Evolutionary conservation across 179 eudicot genomes (phyloP), one percentile per base, ranked within the genome.

Genomic region (Silene noctiflora): DNA sequence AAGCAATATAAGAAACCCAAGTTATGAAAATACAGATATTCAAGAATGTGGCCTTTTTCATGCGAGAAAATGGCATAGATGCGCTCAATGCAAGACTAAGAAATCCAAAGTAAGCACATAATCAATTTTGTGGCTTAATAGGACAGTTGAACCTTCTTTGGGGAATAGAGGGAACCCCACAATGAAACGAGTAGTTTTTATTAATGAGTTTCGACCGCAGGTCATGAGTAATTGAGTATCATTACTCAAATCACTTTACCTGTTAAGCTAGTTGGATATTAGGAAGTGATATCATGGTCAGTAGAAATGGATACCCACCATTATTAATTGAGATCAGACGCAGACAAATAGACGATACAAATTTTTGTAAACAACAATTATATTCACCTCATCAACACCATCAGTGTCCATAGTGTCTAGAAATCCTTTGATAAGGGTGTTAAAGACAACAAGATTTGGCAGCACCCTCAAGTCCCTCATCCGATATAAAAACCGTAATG

Each of bases 331-430:
- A 39, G 11, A 39, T 39, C 11, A 8, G 46, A 8, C 2, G 46
- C 46, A 6, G 11, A 39, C 46, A 39, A 39, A 39, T 39, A 65
- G 71, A 67, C 51, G 33, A 67, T 67, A 16, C 46, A 67, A 31
- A 14, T 67, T 67, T 8, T 65, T 29, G 24, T 19, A 62, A 27
- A 20, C 27, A 20, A 17, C 6, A 44, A 67, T 44, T 27, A 31
- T 21, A 78, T 76, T 65, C 86, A 94, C 97, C 96, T 94, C 94
- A 84, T 94, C 97, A 78, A 94, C 96, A 71, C 98, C 94, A 77
- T 85, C 88, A 55, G 87, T 63, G 76, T 94, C 94, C 68, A 82
- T 80, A 58, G 62, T 29, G 65, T 94, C 98, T 73, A 92, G 82
- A 84, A 86, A 94, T 35, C 98, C 98, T 81, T 92, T 94, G 71